These are phyloP conservation scores for Calvatia gigantea DNA, from an alignment of 768 basidiomycete genomes.

Conservation along the genomic window DNA sequence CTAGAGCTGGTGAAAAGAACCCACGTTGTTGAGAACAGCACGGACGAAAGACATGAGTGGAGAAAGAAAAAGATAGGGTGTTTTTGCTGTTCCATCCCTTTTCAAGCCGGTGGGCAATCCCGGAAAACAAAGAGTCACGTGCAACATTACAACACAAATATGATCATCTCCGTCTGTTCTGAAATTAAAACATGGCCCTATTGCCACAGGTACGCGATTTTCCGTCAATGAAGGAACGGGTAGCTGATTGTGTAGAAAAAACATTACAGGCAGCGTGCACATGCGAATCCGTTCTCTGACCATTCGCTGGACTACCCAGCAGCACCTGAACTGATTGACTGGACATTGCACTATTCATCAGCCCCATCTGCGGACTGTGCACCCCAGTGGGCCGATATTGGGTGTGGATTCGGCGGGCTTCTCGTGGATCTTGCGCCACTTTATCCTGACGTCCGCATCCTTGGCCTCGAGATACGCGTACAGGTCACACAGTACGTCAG, in stretches of 20 bases:
- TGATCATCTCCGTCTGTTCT: no score
- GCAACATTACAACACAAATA: no score
- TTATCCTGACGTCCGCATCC: constrained; percentile 89
- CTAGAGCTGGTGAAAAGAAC: constrained; percentile 17
- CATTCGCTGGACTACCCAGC: constrained; percentile 86
- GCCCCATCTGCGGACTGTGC: neutral
- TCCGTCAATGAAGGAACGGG: neutral
- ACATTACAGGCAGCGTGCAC: constrained; percentile 79
- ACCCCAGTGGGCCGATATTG: constrained; percentile 85
- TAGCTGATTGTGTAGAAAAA: constrained; percentile 53
- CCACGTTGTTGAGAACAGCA: constrained; percentile 35
- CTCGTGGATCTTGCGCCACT: constrained; percentile 84
- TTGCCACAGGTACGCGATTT: constrained; percentile 46
- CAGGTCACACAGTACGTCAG: constrained; percentile 96
- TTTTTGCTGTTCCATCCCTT: neutral
- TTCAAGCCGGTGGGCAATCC: neutral
- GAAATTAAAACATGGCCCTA: constrained; percentile 23
- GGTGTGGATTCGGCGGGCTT: constrained; percentile 97
- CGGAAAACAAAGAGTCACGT: constrained; percentile 22
- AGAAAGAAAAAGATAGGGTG: constrained; percentile 15
- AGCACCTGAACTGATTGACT: constrained; percentile 74
- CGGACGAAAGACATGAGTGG: constrained; percentile 42
- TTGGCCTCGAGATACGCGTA: constrained; percentile 96
- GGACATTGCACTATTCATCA: constrained; percentile 75
- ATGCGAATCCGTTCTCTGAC: constrained; percentile 85